Evolutionary conservation across 495 filamentous ascomycete genomes (phyloP), one percentile per base, ranked within the genome.

Genomic region (Schizothecium vesticola): DNA sequence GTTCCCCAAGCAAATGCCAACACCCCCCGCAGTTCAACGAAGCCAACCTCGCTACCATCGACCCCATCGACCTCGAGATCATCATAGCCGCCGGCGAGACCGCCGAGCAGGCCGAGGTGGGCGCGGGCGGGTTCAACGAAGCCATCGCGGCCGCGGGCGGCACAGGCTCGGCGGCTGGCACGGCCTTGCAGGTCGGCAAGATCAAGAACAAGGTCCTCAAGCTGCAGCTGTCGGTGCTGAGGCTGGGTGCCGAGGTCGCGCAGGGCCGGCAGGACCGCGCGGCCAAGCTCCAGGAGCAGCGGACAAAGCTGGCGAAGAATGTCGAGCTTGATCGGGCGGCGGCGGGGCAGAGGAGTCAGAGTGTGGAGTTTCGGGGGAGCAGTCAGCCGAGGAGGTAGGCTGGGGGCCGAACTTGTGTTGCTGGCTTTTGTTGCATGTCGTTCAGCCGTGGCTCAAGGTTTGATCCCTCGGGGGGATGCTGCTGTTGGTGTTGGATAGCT

Each of bases 201-300:
- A 85, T 83, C 69, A 83, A 83, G 78, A 85, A 85, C 76, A 85
- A 85, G 78, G 81, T 85, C 59, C 74, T 85, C 51, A 85, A 85
- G 75, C 74, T 85, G 56, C 79, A 80, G 64, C 74, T 81, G 28
- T 74, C 80, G 59, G 76, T 79, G 12, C 56, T 80, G 63, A 66
- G 56, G 10, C 68, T 81, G 21, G 62, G 74, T 70, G 76, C 80
- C 55, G 69, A 77, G 58, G 70, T 73, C 29, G 81, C 81, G 5
- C 75, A 79, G 72, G 61, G 64, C 6, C 75, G 79, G 31, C 66
- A 70, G 59, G 77, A 81, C 33, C 74, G 73, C 33, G 22, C 72
- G 16, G 72, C 68, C 7, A 74, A 81, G 73, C 68, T 83, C 33
- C 69, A 72, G 3, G 67, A 71, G 55, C 74, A 84, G 72, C 64